phyloP scores from a whole-genome alignment of 352 stramenopile genomes.

The Phytophthora podocarpi region DNA sequence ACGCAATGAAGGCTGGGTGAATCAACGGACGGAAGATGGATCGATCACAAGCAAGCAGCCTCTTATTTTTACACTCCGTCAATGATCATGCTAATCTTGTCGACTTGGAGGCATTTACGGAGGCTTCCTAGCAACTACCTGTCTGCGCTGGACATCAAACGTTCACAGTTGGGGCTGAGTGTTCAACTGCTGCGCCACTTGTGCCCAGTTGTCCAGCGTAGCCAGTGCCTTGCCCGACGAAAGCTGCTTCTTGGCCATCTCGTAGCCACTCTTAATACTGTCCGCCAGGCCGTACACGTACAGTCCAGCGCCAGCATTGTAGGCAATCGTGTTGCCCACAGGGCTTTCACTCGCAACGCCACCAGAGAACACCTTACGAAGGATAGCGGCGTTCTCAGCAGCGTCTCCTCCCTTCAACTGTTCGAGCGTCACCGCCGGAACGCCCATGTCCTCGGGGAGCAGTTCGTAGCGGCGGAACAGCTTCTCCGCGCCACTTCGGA shows the following conservation, averaged over 20 bases:
- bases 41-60: constrained; percentile 28
- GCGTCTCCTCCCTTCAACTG: constrained; percentile 96
- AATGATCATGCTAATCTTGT: constrained; percentile 33
- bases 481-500: constrained; percentile 48
- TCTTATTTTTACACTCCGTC: constrained; percentile 38
- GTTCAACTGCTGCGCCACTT: constrained; percentile 63
- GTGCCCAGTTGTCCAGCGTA: constrained; percentile 70
- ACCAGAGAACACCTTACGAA: constrained; percentile 82
- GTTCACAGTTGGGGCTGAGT: constrained; percentile 29
- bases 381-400: constrained; percentile 94
- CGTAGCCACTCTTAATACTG: constrained; percentile 89
- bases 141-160: constrained; percentile 21
- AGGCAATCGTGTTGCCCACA: constrained; percentile 97
- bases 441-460: constrained; percentile 75
- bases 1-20: constrained; percentile 8
- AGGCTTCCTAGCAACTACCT: constrained; percentile 24
- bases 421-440: constrained; percentile 91
- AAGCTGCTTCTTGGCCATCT: constrained; percentile 80
- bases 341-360: constrained; percentile 91
- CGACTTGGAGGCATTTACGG: constrained; percentile 13
- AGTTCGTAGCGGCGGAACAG: constrained; percentile 55
- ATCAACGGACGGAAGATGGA: no score
- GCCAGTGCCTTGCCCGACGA: constrained; percentile 62
- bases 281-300: constrained; percentile 96
- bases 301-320: constrained; percentile 97